phyloP scores from a whole-genome alignment of 2,329 filamentous ascomycete species.

The Purpureocillium lavendulum region DNA sequence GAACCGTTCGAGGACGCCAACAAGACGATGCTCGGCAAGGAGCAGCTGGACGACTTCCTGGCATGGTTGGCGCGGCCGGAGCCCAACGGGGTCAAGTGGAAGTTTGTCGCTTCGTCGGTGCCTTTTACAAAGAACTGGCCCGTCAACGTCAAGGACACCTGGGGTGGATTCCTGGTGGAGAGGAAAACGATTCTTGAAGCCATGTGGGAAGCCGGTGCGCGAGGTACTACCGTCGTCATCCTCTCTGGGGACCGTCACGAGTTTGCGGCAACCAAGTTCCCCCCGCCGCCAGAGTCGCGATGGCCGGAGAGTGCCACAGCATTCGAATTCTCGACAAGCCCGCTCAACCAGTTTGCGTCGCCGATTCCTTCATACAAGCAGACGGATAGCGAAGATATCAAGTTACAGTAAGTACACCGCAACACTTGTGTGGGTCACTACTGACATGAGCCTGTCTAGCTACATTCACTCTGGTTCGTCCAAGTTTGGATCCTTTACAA shows the following conservation, averaged over 20 bases:
- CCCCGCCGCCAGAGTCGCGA: slow-evolving; percentile 47
- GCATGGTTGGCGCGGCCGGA: slow-evolving; percentile 66
- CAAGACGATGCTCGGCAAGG: slow-evolving; percentile 80
- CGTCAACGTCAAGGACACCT: slow-evolving; percentile 80
- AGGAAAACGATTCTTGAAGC: slow-evolving; percentile 72
- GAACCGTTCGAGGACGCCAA: slow-evolving; percentile 50
- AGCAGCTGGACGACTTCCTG: slow-evolving; percentile 73
- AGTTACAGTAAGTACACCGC: slow-evolving; percentile 63
- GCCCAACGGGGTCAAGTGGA: slow-evolving; percentile 78
- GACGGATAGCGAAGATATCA: slow-evolving; percentile 71
- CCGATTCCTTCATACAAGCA: slow-evolving; percentile 79
- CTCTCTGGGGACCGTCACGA: slow-evolving; percentile 94
- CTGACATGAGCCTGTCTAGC: slow-evolving; percentile 24
- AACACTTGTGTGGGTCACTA: not conserved
- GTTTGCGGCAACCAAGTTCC: slow-evolving; percentile 82
- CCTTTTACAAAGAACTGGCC: slow-evolving; percentile 98
- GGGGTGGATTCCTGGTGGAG: slow-evolving; percentile 85
- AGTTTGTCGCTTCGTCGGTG: slow-evolving; percentile 81
- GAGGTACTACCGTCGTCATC: slow-evolving; percentile 70
- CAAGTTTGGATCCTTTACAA: slow-evolving; percentile 71
- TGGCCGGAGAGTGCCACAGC: slow-evolving; percentile 60
- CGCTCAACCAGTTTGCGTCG: slow-evolving; percentile 88
- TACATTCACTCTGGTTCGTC: slow-evolving; percentile 79
- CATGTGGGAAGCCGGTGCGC: slow-evolving; percentile 80
- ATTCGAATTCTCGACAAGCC: slow-evolving; percentile 87